Conservation (phyloP, 2,329 filamentous ascomycete species). For the Camptophora hylomeconis region DNA sequence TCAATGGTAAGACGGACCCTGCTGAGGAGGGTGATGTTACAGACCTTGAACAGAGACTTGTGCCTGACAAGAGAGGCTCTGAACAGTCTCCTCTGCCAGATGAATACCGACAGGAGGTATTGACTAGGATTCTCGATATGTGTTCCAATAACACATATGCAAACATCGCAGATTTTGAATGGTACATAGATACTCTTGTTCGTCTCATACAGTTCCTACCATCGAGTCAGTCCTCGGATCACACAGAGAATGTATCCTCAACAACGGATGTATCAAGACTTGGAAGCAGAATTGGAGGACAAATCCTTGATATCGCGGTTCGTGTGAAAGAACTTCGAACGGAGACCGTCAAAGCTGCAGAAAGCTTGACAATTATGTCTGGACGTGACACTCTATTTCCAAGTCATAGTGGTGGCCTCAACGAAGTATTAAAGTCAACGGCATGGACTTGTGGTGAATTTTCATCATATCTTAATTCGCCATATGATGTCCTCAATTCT, state of each 20-base stretch:
- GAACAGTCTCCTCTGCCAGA: conserved; percentile 56
- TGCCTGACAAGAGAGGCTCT: conserved; percentile 38
- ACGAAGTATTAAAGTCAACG: conserved; percentile 59
- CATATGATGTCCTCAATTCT: conserved; percentile 59
- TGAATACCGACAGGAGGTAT: conserved; percentile 74
- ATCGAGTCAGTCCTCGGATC: conserved; percentile 3
- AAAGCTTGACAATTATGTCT: conserved; percentile 51
- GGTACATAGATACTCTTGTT: conserved; percentile 85
- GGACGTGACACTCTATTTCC: conserved; percentile 47
- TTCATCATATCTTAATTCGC: conserved; percentile 53
- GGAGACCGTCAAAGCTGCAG: conserved; percentile 71
- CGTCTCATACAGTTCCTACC: conserved; percentile 44
- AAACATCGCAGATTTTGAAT: conserved; percentile 82
- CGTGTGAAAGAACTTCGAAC: conserved; percentile 74
- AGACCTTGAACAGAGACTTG: conserved; percentile 41
- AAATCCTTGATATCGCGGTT: conserved; percentile 81
- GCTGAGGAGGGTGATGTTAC: conserved; percentile 31
- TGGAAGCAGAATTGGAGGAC: conserved; percentile 53
- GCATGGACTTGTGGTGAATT: conserved; percentile 88
- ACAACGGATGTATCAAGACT: conserved; percentile 16
- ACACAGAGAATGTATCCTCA: background rate
- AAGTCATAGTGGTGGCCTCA: conserved; percentile 34
- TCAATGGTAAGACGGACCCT: conserved; percentile 25
- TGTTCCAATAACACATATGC: conserved; percentile 81
- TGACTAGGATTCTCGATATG: conserved; percentile 72